Evolutionary conservation across 306 rosid genomes (phyloP).

Genomic region (Lathyrus oleraceus): DNA sequence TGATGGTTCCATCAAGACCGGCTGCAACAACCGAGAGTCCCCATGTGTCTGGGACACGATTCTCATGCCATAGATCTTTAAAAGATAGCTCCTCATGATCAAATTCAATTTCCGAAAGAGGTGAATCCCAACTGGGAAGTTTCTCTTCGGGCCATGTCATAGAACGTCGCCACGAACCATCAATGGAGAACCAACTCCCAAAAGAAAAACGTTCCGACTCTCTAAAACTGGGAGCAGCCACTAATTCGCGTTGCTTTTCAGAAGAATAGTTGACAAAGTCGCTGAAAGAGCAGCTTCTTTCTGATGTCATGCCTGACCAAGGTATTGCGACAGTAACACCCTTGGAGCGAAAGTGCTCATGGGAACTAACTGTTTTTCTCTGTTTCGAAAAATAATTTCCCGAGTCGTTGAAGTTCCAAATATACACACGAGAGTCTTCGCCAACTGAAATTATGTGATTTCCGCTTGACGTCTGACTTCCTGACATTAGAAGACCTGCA

Average conservation of each 20-base stretch:
- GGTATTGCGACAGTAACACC: constrained; percentile 79
- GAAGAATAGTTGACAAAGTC: constrained; percentile 27
- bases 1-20: constrained; percentile 72
- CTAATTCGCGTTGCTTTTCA: constrained; percentile 25
- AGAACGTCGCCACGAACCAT: constrained; percentile 57
- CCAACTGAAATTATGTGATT: constrained; percentile 74
- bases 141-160: constrained; percentile 92
- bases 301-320: constrained; percentile 62
- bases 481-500: constrained; percentile 69
- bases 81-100: constrained; percentile 17
- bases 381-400: constrained; percentile 39
- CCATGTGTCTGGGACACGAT: constrained; percentile 59
- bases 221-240: constrained; percentile 28
- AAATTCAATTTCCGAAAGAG: constrained; percentile 41
- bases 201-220: constrained; percentile 54
- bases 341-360: constrained; percentile 68
- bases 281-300: constrained; percentile 21
- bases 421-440: constrained; percentile 72
- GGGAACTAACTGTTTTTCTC: constrained; percentile 54
- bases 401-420: constrained; percentile 59
- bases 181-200: constrained; percentile 68
- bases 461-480: constrained; percentile 70
- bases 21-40: constrained; percentile 74
- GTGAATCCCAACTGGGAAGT: constrained; percentile 59
- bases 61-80: constrained; percentile 30